A percentile compares a stretch with the other conserved stretches of the same genome.
Conservation (phyloP, 306 rosid genomes). For the Cucurbita moschata region DNA sequence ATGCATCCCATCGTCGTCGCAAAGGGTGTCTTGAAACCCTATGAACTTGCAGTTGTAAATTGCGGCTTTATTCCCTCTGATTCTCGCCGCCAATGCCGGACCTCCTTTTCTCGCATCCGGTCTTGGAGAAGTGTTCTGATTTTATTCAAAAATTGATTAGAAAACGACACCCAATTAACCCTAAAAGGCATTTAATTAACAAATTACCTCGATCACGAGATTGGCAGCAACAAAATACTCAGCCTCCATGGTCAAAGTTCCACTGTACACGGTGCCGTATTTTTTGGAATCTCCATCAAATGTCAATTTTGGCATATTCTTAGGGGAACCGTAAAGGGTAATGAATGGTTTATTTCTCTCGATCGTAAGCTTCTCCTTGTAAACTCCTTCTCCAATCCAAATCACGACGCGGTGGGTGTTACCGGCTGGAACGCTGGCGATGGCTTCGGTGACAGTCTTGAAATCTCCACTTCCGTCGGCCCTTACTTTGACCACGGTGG, state of each 20-base stretch:
- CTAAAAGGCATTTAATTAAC: too few species aligned
- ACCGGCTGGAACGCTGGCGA: constrained; percentile 27
- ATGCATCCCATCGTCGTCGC: constrained; percentile 33
- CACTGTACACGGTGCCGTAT: constrained; percentile 56
- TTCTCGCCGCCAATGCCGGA: constrained; percentile 35
- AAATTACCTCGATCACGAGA: constrained; percentile 17
- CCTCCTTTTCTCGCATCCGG: constrained; percentile 19
- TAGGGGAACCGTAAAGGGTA: constrained; percentile 24
- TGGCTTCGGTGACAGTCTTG: constrained; percentile 30
- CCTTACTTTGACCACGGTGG: constrained; percentile 26
- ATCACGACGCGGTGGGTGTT: constrained; percentile 38
- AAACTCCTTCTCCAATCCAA: constrained; percentile 37
- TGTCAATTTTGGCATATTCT: constrained; percentile 21
- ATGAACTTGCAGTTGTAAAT: constrained; percentile 21
- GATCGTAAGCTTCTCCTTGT: constrained; percentile 38
- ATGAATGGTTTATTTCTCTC: constrained; percentile 28
- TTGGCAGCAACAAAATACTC: constrained; percentile 30
- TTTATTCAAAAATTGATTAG: too few species aligned
- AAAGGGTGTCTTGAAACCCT: constrained; percentile 39
- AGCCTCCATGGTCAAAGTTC: constrained; percentile 19
- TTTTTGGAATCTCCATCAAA: constrained; percentile 21
- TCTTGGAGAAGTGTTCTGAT: constrained; percentile 29
- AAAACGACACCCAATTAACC: background rate
- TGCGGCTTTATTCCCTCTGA: constrained; percentile 19
- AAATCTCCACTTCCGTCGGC: constrained; percentile 36